Conservation (phyloP, 495 filamentous ascomycete species). For the Filosporella fistucella region DNA sequence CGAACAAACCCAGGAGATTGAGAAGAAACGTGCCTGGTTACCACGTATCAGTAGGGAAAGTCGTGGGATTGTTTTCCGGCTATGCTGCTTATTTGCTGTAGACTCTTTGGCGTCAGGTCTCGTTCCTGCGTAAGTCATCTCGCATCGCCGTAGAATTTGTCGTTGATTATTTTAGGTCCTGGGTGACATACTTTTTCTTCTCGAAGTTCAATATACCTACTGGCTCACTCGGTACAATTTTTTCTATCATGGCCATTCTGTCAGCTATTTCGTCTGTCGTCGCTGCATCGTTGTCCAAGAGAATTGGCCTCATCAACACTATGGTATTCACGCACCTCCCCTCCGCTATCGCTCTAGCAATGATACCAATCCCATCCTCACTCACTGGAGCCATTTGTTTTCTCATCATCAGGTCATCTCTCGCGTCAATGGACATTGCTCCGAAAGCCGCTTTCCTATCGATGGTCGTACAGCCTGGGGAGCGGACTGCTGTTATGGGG, state of each 20-base stretch:
- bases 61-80: constrained; percentile 55
- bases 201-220: constrained; percentile 67
- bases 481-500: constrained; percentile 76
- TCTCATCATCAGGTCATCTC: constrained; percentile 60
- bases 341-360: constrained; percentile 62
- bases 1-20: constrained; percentile 7
- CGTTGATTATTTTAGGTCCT: constrained; percentile 41
- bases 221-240: constrained; percentile 65
- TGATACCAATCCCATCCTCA: constrained; percentile 57
- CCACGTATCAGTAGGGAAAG: constrained; percentile 53
- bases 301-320: constrained; percentile 58
- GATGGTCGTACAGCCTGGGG: constrained; percentile 60
- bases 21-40: too few species aligned
- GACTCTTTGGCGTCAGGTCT: constrained; percentile 79
- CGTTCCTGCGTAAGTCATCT: constrained; percentile 53
- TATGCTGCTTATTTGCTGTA: constrained; percentile 71
- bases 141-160: not conserved
- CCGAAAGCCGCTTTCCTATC: constrained; percentile 77
- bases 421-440: constrained; percentile 77
- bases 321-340: constrained; percentile 88
- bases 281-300: constrained; percentile 67
- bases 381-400: constrained; percentile 54
- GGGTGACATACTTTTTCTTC: constrained; percentile 76
- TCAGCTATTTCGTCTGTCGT: constrained; percentile 64
- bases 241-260: constrained; percentile 61